Conservation (phyloP, 2,329 filamentous ascomycete genomes). For the Fusarium sp. region DNA sequence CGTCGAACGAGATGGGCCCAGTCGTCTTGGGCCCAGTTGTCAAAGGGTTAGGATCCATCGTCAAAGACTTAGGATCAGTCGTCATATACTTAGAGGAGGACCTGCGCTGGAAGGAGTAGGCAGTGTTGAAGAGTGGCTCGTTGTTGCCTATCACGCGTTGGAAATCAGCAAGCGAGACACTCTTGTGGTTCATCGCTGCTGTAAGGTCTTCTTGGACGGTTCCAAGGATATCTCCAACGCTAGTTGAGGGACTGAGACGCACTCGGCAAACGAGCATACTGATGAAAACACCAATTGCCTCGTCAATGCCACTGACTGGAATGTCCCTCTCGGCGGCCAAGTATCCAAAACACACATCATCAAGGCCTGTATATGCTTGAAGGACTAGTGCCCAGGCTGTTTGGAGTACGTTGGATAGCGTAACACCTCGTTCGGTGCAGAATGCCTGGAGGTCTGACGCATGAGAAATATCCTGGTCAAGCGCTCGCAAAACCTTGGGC, state of each 20-base stretch:
- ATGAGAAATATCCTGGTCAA: slow-evolving; percentile 19
- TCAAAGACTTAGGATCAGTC: neutral
- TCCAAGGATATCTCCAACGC: neutral
- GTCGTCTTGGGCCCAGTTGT: neutral
- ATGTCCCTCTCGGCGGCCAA: slow-evolving; percentile 24
- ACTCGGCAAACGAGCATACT: slow-evolving; percentile 36
- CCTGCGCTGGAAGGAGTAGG: slow-evolving; percentile 42
- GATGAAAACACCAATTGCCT: slow-evolving; percentile 38
- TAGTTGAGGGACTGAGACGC: neutral
- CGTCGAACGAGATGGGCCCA: slow-evolving; percentile 30
- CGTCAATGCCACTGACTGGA: slow-evolving; percentile 6
- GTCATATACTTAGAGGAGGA: slow-evolving; percentile 34
- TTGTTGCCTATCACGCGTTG: slow-evolving; percentile 13
- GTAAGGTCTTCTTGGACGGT: slow-evolving; percentile 17
- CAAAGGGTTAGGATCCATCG: neutral
- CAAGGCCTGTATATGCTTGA: slow-evolving; percentile 31
- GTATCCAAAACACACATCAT: slow-evolving; percentile 36
- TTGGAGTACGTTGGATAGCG: slow-evolving; percentile 31
- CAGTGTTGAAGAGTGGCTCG: slow-evolving; percentile 41
- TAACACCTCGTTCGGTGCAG: slow-evolving; percentile 22
- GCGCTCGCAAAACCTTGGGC: slow-evolving; percentile 12
- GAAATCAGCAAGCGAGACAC: slow-evolving; percentile 22
- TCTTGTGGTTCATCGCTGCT: slow-evolving; percentile 22
- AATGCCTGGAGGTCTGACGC: neutral
- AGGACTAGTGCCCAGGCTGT: slow-evolving; percentile 35